Base-by-base conservation (phyloP, 768 basidiomycete species). In the Clavulina sp. region DNA sequence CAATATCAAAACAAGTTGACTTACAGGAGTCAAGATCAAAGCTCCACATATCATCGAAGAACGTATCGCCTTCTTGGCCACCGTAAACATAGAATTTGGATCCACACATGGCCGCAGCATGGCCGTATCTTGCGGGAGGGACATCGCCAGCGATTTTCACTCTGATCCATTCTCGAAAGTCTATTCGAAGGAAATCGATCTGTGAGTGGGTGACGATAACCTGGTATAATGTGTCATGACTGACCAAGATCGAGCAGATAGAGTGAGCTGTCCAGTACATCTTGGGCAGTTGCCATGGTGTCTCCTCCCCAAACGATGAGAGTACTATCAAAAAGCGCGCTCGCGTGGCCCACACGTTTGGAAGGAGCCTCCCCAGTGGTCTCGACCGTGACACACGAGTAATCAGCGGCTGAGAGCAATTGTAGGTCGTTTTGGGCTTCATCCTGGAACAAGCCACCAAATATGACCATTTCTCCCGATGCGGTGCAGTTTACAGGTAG, bases 281-380 rank as follows among this genome's bases (percentile, higher is more conserved):
- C 88, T 13, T 80, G 77, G 3, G 54, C 56, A 16, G 26, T 6
- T 36, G 36, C 44, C 66, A 87, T 92, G 3, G 92, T 96, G 63
- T 99, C 95, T 24, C 93, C 93, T 29, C 95, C 95, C 95, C 95
- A 99, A 3, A 96, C 82, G 54, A 97, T 84, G 54, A 99, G 71
- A 48, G 96, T 92, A 61, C 83, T 88, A 64, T 88, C 87, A 52
- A 97, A 89, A 47, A 95, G 77, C 4, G 92, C 93, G 64, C 84
- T 82, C 2, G 91, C 88, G 68, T 99, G 95, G 0, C 93, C 93
- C n/a, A 97, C 91, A 56, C 95, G 71, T 0, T 88, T 79, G 16
- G 78, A 77, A 1, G 95, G 95, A 5, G 84, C 69, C 60, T 91
- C 87, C 4, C 95, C 95, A 9, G 73, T 76, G 0, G 92, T 95